Base-by-base conservation (phyloP, 2,329 filamentous ascomycete species). In the Paracorniculantispora psalliotae region DNA sequence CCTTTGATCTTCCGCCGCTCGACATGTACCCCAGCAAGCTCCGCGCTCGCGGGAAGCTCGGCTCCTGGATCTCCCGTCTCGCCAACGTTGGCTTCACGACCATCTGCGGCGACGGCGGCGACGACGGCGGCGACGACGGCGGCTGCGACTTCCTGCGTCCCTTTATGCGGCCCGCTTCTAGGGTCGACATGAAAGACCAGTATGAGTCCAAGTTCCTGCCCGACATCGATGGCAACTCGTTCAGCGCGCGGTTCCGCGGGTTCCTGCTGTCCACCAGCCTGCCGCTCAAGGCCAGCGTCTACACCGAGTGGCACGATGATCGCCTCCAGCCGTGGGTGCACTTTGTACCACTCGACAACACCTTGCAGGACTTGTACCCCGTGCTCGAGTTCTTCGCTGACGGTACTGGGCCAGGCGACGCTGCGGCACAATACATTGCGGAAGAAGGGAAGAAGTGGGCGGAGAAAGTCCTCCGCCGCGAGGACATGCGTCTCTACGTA, bases 251-350 rank as follows among this genome's bases (percentile, higher is more conserved):
- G n/a, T 88, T 83, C 71, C 79, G 81, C 49, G 80, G 79, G 0
- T 87, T 90, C 64, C 73, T 91, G 9, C 77, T 80, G 26, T 87
- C 82, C 39, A 88, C 82, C 1, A 85, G 81, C 48, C 70, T 89
- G 35, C 85, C 86, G 1, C 81, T 91, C 68, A 91, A 91, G 72
- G 81, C 84, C 13, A 90, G 88, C 3, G 79, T 91, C 46, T 91
- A 88, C 68, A 75, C 82, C 9, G 89, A 91, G 69, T 91, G 89
- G 89, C 88, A 91, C 68, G 88, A 91, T 68, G 80, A 82, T 46
- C 79, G 88, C 7, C 76, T 91, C 0, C 73, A 84, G 15, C 83
- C 87, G 0, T 92, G 88, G 88, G 75, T 81, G 62, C 89, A 92
- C 71, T 91, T 89, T 65, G 82, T 86, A 1, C 88, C 89, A 2